Base-by-base conservation (phyloP, 345 rosid genomes). In the Citrus reticulata region DNA sequence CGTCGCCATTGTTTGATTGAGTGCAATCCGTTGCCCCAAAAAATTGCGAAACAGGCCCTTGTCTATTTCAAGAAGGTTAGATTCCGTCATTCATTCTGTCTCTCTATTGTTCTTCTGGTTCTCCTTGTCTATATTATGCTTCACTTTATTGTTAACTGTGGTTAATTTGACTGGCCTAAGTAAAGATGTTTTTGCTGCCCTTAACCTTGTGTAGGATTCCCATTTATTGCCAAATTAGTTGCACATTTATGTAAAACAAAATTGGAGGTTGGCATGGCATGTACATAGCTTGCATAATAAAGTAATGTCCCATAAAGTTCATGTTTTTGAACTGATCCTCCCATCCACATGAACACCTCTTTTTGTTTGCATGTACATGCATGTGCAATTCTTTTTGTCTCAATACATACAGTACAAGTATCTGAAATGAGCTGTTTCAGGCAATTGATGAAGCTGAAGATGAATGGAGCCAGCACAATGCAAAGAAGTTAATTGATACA, bases 371-470 rank as follows among this genome's bases (percentile, higher is more conserved):
- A 13, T 14, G 19, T 20, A 7, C n/a, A 3, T 14, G 27, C 6
- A 7, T 30, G 6, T 6, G 13, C 7, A 11, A 22, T 51, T 55
- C 19, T 68, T 46, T n/a, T 32, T 61, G 17, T 24, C 22, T 73
- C 17, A 35, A 29, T 27, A 5, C 7, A 2, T 20, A 5, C 3
- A 2, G 37, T 37, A 39, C 19, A 72, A 29, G 20, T 30, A 59
- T 60, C 79, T 81, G 59, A 84, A 14, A 46, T 10, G 68, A 16
- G 17, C 34, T 74, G 29, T 39, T 68, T 73, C 88, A 90, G 97
- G 99, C 98, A 14, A 96, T 96, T 16, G 97, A 96, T 10, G 98
- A 96, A 86, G 99, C 99, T 2, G 98, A 94, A 84, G 97, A 95
- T 24, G 98, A 96, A 75, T 96, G 98, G 98, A 96, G 98, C 89